A percentile compares a stretch with the other conserved stretches of the same genome.
These are phyloP conservation scores for Acephala macrosclerotiorum DNA, from an alignment of 2,329 filamentous ascomycete genomes.

Conservation along the genomic window DNA sequence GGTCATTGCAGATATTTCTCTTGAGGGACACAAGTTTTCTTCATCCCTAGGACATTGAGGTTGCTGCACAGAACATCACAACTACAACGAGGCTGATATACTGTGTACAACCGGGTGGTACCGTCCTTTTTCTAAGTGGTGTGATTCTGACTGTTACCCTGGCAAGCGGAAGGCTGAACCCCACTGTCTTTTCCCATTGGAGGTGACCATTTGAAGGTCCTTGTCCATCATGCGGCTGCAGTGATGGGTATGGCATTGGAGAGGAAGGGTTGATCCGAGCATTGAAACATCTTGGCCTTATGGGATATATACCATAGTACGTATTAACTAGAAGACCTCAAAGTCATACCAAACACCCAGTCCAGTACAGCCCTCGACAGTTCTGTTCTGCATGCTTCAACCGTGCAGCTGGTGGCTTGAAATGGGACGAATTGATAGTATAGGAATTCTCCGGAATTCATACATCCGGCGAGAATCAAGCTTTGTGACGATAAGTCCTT, in stretches of 20 bases:
- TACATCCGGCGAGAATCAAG: constrained; percentile 3
- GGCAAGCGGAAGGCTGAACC: constrained; percentile 8
- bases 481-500: constrained; percentile 12
- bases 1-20: background rate
- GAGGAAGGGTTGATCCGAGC: background rate
- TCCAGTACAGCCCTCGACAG: background rate
- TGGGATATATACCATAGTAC: background rate
- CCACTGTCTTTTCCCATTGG: background rate
- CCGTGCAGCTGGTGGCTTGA: constrained; percentile 1
- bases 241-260: background rate
- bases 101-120: background rate
- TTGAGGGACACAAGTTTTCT: too few relatives aligned
- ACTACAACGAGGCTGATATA: background rate
- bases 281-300: background rate
- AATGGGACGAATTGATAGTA: constrained; percentile 1
- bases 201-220: background rate
- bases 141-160: background rate
- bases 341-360: background rate
- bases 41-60: background rate
- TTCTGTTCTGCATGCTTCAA: background rate
- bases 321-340: background rate
- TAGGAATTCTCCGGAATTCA: constrained; percentile 4
- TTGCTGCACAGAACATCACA: constrained; percentile 2
- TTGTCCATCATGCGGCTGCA: constrained; percentile 2
- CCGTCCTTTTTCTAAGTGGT: background rate